Evolutionary conservation across 2,329 filamentous ascomycete species (phyloP), one percentile per base, ranked within the genome.

Genomic region (Microsporum canis): DNA sequence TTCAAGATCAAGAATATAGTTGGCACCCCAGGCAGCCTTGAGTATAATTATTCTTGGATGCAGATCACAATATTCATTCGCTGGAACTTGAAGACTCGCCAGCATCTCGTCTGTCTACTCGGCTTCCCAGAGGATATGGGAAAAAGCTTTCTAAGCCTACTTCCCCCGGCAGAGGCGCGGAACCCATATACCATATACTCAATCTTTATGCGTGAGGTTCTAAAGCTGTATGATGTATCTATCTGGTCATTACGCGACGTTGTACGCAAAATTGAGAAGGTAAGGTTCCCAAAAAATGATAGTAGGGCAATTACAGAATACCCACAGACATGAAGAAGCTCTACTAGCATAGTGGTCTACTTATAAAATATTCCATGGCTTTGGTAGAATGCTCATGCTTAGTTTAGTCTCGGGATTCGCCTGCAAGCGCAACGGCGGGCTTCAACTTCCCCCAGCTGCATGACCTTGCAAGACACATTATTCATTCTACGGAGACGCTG

Each of bases 401-500:
- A 8, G 3, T 3, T 59, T 34, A 49, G 58, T 17, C 63, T 60
- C 4, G 58, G 27, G 45, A 49, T 49, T 49, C 45, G 1, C 45
- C 45, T 14, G 12, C 45, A 49, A 29, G 45, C 45, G 45, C 45
- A 49, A 6, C 45, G n/a, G 45, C 45, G 27, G 45, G 45, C 5
- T 49, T 49, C 45, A 49, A 69, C 33, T 70, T 70, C 60, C 64
- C 63, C 8, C 60, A 64, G 10, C 67, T 72, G 1, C 71, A 74
- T 61, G 68, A 74, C 31, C 68, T 70, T 49, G 68, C 68, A 3
- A 65, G 71, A 8, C 72, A 74, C 60, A 66, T 67, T 27, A 69
- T 71, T 29, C 71, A 73, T 57, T 67, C 64, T 3, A 67, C 65
- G 4, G 71, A 73, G 63, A 69, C 67, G 3, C 66, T 74, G n/a